These are phyloP conservation scores for Phragmites australis DNA, from an alignment of 176 grass and related monocot genomes.

Conservation along the genomic window DNA sequence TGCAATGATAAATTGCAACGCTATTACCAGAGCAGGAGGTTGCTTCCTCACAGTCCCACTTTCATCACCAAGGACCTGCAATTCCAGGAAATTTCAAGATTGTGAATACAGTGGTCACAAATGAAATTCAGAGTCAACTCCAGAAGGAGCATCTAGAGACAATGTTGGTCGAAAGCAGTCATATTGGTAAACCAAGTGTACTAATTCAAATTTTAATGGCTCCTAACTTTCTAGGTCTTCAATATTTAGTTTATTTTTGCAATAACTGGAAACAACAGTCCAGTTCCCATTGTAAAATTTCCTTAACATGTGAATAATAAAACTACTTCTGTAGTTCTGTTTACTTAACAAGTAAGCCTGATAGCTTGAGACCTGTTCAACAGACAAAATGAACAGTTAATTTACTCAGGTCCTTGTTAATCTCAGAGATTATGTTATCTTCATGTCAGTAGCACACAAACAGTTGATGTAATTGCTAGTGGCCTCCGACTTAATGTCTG, in stretches of 20 bases:
- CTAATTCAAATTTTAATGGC: background rate
- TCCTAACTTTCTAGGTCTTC: background rate
- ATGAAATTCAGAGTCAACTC: conserved; percentile 22
- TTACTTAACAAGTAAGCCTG: background rate
- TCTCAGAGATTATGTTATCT: background rate
- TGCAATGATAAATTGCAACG: conserved; percentile 53
- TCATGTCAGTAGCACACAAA: background rate
- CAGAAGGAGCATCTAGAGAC: background rate
- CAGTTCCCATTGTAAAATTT: background rate
- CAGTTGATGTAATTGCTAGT: background rate
- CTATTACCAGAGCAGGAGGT: conserved; percentile 45
- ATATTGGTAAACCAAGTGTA: background rate
- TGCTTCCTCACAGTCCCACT: conserved; percentile 43
- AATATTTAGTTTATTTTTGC: background rate
- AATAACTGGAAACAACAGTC: background rate
- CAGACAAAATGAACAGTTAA: background rate
- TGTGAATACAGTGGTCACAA: conserved; percentile 9
- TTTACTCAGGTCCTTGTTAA: background rate
- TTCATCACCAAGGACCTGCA: conserved; percentile 73
- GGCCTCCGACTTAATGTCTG: background rate
- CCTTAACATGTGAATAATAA: background rate
- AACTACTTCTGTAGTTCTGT: background rate
- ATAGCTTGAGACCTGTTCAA: background rate
- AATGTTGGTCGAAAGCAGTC: background rate
- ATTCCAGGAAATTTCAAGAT: conserved; percentile 1